phyloP scores from a whole-genome alignment of 768 basidiomycete genomes.

The Russula virescens region DNA sequence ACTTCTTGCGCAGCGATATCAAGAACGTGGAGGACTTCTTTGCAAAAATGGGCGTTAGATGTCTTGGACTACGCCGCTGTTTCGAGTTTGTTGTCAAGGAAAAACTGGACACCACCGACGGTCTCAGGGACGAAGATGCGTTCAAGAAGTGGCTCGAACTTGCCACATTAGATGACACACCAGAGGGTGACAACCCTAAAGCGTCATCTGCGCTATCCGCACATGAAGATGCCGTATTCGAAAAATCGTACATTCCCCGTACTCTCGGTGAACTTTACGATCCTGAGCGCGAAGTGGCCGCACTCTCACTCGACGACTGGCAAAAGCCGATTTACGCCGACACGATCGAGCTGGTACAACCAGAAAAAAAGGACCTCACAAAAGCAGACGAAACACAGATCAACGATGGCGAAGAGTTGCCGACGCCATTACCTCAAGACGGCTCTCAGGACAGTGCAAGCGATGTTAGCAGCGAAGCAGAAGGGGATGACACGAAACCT shows the following conservation, averaged over 20 bases:
- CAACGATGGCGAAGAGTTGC: slow-evolving; percentile 24
- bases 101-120: slow-evolving; percentile 29
- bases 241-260: slow-evolving; percentile 88
- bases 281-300: slow-evolving; percentile 86
- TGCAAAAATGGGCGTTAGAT: slow-evolving; percentile 60
- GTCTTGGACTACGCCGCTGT: slow-evolving; percentile 71
- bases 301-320: slow-evolving; percentile 63
- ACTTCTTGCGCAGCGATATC: slow-evolving; percentile 90
- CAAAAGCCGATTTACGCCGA: slow-evolving; percentile 78
- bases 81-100: slow-evolving; percentile 87
- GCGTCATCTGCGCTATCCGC: slow-evolving; percentile 29
- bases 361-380: slow-evolving; percentile 13
- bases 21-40: slow-evolving; percentile 95
- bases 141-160: slow-evolving; percentile 48
- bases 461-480: slow-evolving; percentile 35
- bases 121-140: slow-evolving; percentile 24
- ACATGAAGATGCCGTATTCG: slow-evolving; percentile 86
- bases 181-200: slow-evolving; percentile 22
- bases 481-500: slow-evolving; percentile 29
- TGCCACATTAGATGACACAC: slow-evolving; percentile 23
- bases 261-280: slow-evolving; percentile 90
- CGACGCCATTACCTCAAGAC: slow-evolving; percentile 21
- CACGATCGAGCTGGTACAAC: slow-evolving; percentile 71
- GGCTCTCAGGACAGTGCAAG: slow-evolving; percentile 29
- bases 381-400: slow-evolving; percentile 24